Base-by-base conservation (phyloP, 2,329 filamentous ascomycete genomes). In the Nemania serpens region DNA sequence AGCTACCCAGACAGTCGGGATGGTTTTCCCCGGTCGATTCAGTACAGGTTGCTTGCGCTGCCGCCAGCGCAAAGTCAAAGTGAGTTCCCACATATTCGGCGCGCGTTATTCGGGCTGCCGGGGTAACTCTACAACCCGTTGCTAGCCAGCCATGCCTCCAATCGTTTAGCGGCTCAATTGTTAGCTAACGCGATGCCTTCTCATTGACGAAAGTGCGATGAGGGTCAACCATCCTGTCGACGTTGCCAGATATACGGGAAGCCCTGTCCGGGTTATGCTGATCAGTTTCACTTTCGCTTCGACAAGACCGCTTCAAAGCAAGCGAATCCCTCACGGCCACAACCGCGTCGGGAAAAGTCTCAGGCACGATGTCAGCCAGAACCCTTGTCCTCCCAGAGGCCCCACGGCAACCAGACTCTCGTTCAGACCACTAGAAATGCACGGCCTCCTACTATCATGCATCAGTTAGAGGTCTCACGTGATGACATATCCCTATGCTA, bases 1-100 rank as follows among this genome's bases (percentile, higher is more conserved):
- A 53, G 37, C 37, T 22, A 59, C 25, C 25, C 25, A 29, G 25
- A 29, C 25, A 29, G 25, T 29, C 7, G 25, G 54, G n/a, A 66
- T 66, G 63, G 63, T 66, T 25, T 66, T 66, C 36, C 63, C 63
- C 3, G 63, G 63, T n/a, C 63, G 61, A 6, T 66, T 66, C 48
- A 59, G 53, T n/a, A 62, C 58, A 7, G 61, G 63, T 10, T 66
- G 61, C 17, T 58, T 58, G 53, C 63, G 50, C 34, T 66, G 63
- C 39, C 61, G 61, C 3, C 52, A 58, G 22, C 63, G 63, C n/a
- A 66, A 64, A 54, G 42, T 66, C 46, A 66, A 64, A 55, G 63
- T 66, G 41, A 62, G 61, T 63, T n/a, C 39, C 18, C 11, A 13
- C 15, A 4, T n/a, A 39, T n/a, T 39, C 36, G 36, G 15, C 15